Base-by-base conservation (phyloP, 2,329 filamentous ascomycete species). In the Coleophoma cylindrospora region DNA sequence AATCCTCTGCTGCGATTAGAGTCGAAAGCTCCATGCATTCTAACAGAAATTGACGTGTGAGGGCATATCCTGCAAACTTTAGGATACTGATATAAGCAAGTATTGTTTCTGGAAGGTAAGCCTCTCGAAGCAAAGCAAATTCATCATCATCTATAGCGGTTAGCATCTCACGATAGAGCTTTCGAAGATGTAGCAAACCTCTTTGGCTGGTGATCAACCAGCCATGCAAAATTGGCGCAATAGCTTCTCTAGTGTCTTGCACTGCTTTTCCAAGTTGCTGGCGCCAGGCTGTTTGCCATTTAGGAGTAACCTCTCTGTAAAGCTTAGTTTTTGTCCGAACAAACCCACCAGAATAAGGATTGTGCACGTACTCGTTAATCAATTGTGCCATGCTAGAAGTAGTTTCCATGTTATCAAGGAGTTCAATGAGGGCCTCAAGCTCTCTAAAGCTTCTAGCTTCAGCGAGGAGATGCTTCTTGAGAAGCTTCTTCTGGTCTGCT, bases 21-120 rank as follows among this genome's bases (percentile, higher is more conserved):
- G 84, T 83, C 1, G 90, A 85, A 14, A 99, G 74, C 52, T 96
- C 89, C 87, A 99, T 92, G 61, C 86, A 88, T 63, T 92, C 84
- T 22, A 94, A 77, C 15, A 95, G 75, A 57, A 86, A 80, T 51
- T 92, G 88, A 40, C 90, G 83, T 43, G 83, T 86, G 40, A 95
- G 73, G 45, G 81, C 77, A 43, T 83, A 84, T 3, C 89, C 90
- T 0, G 87, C 86, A 62, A 87, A 87, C 65, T 95, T 87, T 45
- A 97, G 73, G 1, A 87, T 84, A 60, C 81, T 85, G 64, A 94
- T 82, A 66, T 94, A 96, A 3, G 87, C 89, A 45, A 99, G 77
- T 40, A 96, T 75, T 15, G 89, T 80, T 65, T 96, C 91, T 2
- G 94, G 91, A 3, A 99, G 76, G 67, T 95, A 97, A 0, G 81